Evolutionary conservation across 129 eudicot genomes (phyloP), one percentile per base, ranked within the genome.

Genomic region (Flaveria robusta): DNA sequence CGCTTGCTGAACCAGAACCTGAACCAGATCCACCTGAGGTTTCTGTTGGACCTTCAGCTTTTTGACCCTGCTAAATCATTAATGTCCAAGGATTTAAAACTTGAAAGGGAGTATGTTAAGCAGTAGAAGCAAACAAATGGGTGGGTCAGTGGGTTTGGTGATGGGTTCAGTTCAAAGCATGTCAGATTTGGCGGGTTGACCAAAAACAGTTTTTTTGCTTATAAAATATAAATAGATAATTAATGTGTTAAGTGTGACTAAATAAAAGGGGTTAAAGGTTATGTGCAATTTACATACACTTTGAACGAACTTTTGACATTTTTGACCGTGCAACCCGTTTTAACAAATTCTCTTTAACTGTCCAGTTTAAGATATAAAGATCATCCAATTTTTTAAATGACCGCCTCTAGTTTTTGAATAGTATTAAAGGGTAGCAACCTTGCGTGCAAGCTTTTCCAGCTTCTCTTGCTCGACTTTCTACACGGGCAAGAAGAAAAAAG

Each of bases 391-490:
- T 43, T 26, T 20, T 11, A 19, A 8, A 1, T 4, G n/a, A 1
- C 42, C 19, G 14, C 27, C 58, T 15, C 45, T 58, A 31, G 18
- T 26, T 24, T 26, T 31, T 9, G 52, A 14, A 51, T 20, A 19
- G 81, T 31, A 27, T 7, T 19, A 3, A 50, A 22, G 29, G 14
- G 39, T 46, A 12, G 18, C 55, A 69, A 94, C 98, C 97, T 88
- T 72, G 76, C 96, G 97, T 42, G 98, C 98, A 54, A 88, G 89
- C 85, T 91, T 94, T 83, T 89, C 93, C 90, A 94, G 54, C 91
- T 84, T 94, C 86, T 94, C 98, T 77, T 77, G 81, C 90, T 94
- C 98, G 19, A 68, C 75, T 91, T 91, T 94, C 98, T 94, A 87
- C 87, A 72, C 2, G 16, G 2, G 45, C 56, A 51, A 34, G 22